These are phyloP conservation scores for Sporothrix variecibatus DNA, from an alignment of 2,329 filamentous ascomycete genomes.

Conservation along the genomic window DNA sequence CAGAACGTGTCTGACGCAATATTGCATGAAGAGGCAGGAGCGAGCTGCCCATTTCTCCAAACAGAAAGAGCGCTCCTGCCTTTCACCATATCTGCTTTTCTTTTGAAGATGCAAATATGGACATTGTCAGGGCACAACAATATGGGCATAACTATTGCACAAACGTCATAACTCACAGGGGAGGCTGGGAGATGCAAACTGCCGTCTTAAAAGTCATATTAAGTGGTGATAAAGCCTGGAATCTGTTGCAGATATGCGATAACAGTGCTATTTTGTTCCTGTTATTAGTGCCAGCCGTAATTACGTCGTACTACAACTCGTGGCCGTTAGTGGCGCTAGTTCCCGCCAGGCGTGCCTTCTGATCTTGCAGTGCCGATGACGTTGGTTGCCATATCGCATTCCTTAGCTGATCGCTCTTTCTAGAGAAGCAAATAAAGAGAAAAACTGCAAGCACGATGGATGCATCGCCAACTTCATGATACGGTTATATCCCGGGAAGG, in stretches of 20 bases:
- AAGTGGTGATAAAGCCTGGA: background rate
- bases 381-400: slow-evolving; percentile 20
- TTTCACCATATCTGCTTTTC: background rate
- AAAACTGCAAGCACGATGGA: background rate
- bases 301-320: background rate
- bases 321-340: slow-evolving; percentile 11
- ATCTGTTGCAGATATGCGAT: background rate
- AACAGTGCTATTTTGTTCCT: background rate
- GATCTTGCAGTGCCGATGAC: slow-evolving; percentile 17
- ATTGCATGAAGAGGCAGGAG: slow-evolving; percentile 19
- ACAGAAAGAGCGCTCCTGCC: background rate
- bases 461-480: background rate
- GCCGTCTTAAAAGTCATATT: background rate
- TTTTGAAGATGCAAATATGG: background rate
- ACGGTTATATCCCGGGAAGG: too few species aligned
- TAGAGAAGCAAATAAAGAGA: background rate
- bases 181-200: background rate
- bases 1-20: slow-evolving; percentile 21
- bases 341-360: slow-evolving; percentile 18
- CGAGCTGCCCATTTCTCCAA: background rate
- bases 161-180: background rate
- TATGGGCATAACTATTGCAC: background rate
- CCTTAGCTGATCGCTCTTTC: background rate
- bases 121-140: background rate
- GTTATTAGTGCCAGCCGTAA: slow-evolving; percentile 16